A percentile compares a stretch with the other conserved stretches of the same genome.
Evolutionary conservation across 176 grass and related monocot species (phyloP).

Genomic region (Carex myosuroides): DNA sequence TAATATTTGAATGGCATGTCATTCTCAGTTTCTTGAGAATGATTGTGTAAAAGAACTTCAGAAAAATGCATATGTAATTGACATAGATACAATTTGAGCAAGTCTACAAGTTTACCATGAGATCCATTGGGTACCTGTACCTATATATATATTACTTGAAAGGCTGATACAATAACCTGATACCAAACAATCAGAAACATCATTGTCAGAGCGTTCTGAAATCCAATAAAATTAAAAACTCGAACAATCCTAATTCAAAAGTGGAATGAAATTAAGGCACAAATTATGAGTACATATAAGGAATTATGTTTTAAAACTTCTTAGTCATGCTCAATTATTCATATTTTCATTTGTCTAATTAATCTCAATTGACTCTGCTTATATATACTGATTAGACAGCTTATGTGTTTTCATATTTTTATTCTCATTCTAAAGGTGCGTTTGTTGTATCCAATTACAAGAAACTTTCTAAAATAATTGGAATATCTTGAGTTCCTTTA

Average conservation of each 20-base stretch:
- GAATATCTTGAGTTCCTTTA: too few species aligned
- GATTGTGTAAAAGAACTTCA: not conserved
- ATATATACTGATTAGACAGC: not conserved
- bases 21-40: not conserved
- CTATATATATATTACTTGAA: not conserved
- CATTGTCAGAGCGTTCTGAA: not conserved
- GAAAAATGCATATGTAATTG: not conserved
- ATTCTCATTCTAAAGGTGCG: not conserved
- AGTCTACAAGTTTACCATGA: not conserved
- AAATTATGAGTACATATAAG: not conserved
- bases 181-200: not conserved
- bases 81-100: not conserved
- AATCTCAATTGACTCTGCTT: not conserved
- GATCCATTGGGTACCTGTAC: not conserved
- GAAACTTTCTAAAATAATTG: not conserved
- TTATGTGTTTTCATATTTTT: not conserved
- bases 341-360: not conserved
- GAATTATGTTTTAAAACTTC: not conserved
- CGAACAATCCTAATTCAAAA: not conserved
- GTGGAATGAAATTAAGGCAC: not conserved
- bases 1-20: not conserved
- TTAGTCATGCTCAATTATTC: not conserved
- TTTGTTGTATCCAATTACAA: not conserved
- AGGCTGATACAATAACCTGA: not conserved
- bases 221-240: not conserved